Base-by-base conservation (phyloP, 192 early-diverging fungal species). In the Coemansia sp. region DNA sequence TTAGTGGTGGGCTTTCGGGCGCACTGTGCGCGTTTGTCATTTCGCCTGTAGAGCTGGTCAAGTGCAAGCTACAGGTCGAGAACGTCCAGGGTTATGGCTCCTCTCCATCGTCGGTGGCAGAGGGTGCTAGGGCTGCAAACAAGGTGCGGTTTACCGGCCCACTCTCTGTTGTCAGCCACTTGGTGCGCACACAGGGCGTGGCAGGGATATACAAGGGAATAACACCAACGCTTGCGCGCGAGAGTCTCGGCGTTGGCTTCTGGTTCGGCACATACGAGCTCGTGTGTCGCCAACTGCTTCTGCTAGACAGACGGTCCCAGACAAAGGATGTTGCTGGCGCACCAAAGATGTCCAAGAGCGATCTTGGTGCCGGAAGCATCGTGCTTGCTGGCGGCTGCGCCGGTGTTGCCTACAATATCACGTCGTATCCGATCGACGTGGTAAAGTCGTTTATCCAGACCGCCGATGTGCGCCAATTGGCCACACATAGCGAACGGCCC, bases 231-330 rank as follows among this genome's bases (percentile, higher is more conserved):
- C 83, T 97, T 47, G 77, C 96, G 21, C 88, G 96, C 26, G 97
- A 99, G 76, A 86, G 89, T 1, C 86, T 90, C 40, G 97, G 96
- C n/a, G 93, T 95, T 22, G 95, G 89, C 11, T 91, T 90, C 26
- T 99, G 97, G 97, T 99, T 99, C 68, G 96, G 97, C 65, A 86
- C 90, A 1, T 99, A 99, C 66, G 97, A 99, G 77, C 71, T 88
- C 41, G 85, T 90, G 4, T 87, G 89, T 61, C 74, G 74, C 16
- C 69, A 41, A 82, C 91, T 82, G 67, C 91, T 63, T 51, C 37
- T 40, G 39, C 37, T 59, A 3, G 39, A 59, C 37, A 37, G 8
- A 16, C 32, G 11, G 8, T 0, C 37, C 8, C 12, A 15, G 46
- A n/a, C 46, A 22, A 16, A n/a, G 57, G 57, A 41, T 40, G 19